Percentiles rank a stretch among this genome's conserved stretches.
Evolutionary conservation across 2,329 filamentous ascomycete species (phyloP).

Genomic region (Colletotrichum nymphaeae): DNA sequence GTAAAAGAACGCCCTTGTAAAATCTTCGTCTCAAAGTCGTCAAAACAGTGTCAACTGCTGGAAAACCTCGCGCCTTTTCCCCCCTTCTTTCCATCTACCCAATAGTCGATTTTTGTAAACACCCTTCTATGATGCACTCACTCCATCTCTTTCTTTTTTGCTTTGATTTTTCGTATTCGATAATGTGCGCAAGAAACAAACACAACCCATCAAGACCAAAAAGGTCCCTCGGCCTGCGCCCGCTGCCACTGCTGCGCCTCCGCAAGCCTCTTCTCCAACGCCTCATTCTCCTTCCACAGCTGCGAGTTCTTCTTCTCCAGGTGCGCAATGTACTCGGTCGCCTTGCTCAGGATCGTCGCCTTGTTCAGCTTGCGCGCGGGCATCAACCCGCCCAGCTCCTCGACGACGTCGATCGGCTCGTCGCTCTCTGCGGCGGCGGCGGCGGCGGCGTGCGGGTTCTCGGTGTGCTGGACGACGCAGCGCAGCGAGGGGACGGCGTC

Average conservation of each 20-base stretch:
- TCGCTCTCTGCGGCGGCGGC: slow-evolving; percentile 41
- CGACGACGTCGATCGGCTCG: slow-evolving; percentile 38
- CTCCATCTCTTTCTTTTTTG: not conserved
- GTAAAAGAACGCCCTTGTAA: not conserved
- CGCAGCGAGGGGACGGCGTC: slow-evolving; percentile 71
- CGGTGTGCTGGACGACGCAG: slow-evolving; percentile 46
- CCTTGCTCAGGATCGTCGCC: slow-evolving; percentile 54
- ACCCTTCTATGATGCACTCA: not conserved
- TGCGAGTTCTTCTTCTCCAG: slow-evolving; percentile 48
- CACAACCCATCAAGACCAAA: slow-evolving; percentile 11
- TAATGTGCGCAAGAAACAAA: not conserved
- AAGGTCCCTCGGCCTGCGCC: slow-evolving; percentile 20
- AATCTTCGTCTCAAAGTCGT: not conserved
- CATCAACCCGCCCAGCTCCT: slow-evolving; percentile 45
- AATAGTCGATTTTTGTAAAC: too few species aligned
- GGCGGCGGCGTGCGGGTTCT: slow-evolving; percentile 37
- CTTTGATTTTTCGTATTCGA: not conserved
- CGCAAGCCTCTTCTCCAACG: slow-evolving; percentile 43
- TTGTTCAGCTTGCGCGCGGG: slow-evolving; percentile 55
- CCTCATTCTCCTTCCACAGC: slow-evolving; percentile 46
- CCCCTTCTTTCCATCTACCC: not conserved
- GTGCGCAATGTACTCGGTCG: slow-evolving; percentile 51
- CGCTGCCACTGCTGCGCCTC: slow-evolving; percentile 31
- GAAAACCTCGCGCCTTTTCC: too few species aligned
- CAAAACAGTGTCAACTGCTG: not conserved